Base-by-base conservation (phyloP, 2,329 filamentous ascomycete genomes). In the Orbilia ellipsospora region DNA sequence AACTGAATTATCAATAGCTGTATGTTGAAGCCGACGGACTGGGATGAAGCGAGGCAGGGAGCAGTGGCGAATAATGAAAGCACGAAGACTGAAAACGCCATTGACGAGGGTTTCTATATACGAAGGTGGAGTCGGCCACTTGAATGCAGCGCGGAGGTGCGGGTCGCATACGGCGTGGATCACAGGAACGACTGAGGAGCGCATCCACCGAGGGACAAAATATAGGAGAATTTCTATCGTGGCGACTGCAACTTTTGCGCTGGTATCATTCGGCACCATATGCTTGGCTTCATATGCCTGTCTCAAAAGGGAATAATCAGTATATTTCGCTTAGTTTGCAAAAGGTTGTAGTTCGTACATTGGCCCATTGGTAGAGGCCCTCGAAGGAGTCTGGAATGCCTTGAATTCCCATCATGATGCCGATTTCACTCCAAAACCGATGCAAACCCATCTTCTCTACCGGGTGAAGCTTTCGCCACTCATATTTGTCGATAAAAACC, bases 381-480 rank as follows among this genome's bases (percentile, higher is more conserved):
- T 80, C 79, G 78, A 85, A 87, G 0, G 83, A 84, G 0, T 78
- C 79, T 0, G 83, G 83, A n/a, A 88, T 81, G 0, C 77, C 80
- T 1, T 82, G 81, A 56, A 93, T 90, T 0, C 85, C 86, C 87
- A 93, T 90, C 62, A 87, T 87, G 78, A 92, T 89, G 13, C 90
- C 91, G 15, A 92, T 82, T 62, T 85, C 85, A 81, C 91, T 91
- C 90, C 90, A 93, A 79, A 91, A 88, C 0, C 87, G 88, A 15
- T 87, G 89, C 31, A 90, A 82, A 0, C 90, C 90, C 76, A 89
- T 91, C 8, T 84, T 81, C 81, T 94, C 92, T 82, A 93, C 84
- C 0, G 90, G 87, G 15, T 86, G 90, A 20, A 92, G 81, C 3
- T 83, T 45, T 1, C 92, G 87, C 91, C 91, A 94, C 80, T 94